These are phyloP conservation scores for Ambispora gerdemannii DNA, from an alignment of 192 early-diverging fungal species.

Conservation along the genomic window DNA sequence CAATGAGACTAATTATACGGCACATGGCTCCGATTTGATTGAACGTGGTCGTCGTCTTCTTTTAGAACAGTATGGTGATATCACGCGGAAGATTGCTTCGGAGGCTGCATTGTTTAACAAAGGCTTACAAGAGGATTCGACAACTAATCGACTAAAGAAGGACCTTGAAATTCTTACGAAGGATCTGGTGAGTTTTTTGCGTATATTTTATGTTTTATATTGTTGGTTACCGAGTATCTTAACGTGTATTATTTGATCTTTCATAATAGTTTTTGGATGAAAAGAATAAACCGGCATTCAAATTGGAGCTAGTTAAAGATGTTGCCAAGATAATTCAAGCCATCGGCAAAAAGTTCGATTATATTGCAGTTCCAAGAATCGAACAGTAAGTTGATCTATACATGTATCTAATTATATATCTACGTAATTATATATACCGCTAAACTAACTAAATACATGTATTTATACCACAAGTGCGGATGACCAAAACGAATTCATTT, in stretches of 20 bases:
- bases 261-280: constrained; percentile 44
- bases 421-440: neutral
- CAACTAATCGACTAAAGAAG: constrained; percentile 34
- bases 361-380: constrained; percentile 49
- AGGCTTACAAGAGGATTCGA: constrained; percentile 39
- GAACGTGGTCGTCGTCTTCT: constrained; percentile 36
- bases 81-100: constrained; percentile 34
- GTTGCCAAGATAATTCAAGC: constrained; percentile 41
- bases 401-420: no score
- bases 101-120: constrained; percentile 33
- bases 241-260: no score
- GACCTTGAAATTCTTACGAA: constrained; percentile 38
- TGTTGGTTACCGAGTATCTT: no score
- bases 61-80: constrained; percentile 35
- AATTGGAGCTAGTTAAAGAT: constrained; percentile 51
- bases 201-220: no score
- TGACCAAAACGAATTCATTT: constrained; percentile 34
- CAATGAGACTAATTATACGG: constrained; percentile 31
- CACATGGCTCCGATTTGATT: constrained; percentile 35
- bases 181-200: constrained; percentile 30
- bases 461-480: constrained; percentile 28
- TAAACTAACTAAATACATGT: neutral
- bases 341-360: constrained; percentile 45
- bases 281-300: constrained; percentile 45
- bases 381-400: constrained; percentile 35